Evolutionary conservation across 2,329 filamentous ascomycete genomes (phyloP).

Genomic region (Penicillium nordicum): DNA sequence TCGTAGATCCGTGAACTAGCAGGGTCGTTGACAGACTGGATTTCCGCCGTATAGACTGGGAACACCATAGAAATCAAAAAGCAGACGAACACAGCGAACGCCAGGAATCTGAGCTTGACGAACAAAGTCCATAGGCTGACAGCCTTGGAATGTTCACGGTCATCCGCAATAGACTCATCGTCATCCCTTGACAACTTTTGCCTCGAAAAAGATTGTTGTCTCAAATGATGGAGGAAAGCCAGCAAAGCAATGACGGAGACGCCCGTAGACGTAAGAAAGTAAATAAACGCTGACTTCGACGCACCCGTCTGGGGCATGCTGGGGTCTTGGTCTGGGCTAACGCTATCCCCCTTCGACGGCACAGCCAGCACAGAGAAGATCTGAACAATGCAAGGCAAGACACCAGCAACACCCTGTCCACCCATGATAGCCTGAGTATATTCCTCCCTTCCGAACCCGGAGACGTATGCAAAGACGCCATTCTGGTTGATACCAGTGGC

Average conservation of each 20-base stretch:
- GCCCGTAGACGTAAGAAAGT: conserved; percentile 81
- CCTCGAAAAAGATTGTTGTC: conserved; percentile 37
- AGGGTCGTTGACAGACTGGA: conserved; percentile 48
- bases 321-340: conserved; percentile 21
- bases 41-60: conserved; percentile 80
- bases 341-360: conserved; percentile 43
- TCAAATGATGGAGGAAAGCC: conserved; percentile 71
- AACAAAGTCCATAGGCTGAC: conserved; percentile 66
- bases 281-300: conserved; percentile 75
- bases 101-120: conserved; percentile 73
- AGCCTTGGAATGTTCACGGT: conserved; percentile 35
- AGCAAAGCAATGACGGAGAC: conserved; percentile 69
- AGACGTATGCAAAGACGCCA: conserved; percentile 86
- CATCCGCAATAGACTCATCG: conserved; percentile 13
- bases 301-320: conserved; percentile 47
- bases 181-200: conserved; percentile 8
- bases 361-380: conserved; percentile 76
- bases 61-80: conserved; percentile 91
- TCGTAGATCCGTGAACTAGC: conserved; percentile 57
- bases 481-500: conserved; percentile 88
- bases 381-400: conserved; percentile 82
- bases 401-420: conserved; percentile 87
- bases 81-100: conserved; percentile 72
- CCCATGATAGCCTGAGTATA: conserved; percentile 97
- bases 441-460: conserved; percentile 76